phyloP scores from a whole-genome alignment of 345 rosid species.

The Mercurialis annua region DNA sequence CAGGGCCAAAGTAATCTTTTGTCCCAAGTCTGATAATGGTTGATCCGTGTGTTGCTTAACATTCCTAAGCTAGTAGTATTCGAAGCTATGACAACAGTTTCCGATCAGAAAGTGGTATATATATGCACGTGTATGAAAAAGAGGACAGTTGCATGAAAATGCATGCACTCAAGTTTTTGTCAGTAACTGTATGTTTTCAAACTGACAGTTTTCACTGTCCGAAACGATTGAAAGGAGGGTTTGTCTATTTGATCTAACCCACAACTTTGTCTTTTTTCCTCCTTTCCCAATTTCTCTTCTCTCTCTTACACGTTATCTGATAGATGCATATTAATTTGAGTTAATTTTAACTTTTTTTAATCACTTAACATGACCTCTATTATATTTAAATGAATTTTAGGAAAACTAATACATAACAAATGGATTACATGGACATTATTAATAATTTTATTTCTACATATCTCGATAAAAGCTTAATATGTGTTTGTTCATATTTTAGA shows the following conservation, averaged over 20 bases:
- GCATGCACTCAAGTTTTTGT: slow-evolving; percentile 33
- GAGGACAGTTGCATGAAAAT: slow-evolving; percentile 58
- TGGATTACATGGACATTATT: too few relatives aligned
- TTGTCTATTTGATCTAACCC: slow-evolving; percentile 36
- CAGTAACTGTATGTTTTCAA: slow-evolving; percentile 8
- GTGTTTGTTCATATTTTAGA: too few relatives aligned
- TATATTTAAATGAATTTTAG: too few relatives aligned
- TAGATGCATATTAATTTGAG: too few relatives aligned
- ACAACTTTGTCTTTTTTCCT: slow-evolving; percentile 35
- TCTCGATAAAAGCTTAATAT: too few relatives aligned
- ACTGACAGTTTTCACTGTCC: slow-evolving; percentile 36
- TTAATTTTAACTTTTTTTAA: too few relatives aligned
- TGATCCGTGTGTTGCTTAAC: not conserved
- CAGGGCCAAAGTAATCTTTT: too few relatives aligned
- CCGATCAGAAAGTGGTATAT: not conserved
- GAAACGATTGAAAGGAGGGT: slow-evolving; percentile 26
- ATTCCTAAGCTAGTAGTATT: not conserved
- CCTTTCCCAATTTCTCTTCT: slow-evolving; percentile 2
- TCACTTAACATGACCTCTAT: too few relatives aligned
- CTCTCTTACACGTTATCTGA: not conserved
- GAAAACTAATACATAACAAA: too few relatives aligned
- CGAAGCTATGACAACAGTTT: not conserved
- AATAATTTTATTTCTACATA: too few relatives aligned
- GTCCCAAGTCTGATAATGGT: too few relatives aligned
- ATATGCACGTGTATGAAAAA: slow-evolving; percentile 17